phyloP scores from a whole-genome alignment of 257 asterid genomes.

The Rehmannia glutinosa region DNA sequence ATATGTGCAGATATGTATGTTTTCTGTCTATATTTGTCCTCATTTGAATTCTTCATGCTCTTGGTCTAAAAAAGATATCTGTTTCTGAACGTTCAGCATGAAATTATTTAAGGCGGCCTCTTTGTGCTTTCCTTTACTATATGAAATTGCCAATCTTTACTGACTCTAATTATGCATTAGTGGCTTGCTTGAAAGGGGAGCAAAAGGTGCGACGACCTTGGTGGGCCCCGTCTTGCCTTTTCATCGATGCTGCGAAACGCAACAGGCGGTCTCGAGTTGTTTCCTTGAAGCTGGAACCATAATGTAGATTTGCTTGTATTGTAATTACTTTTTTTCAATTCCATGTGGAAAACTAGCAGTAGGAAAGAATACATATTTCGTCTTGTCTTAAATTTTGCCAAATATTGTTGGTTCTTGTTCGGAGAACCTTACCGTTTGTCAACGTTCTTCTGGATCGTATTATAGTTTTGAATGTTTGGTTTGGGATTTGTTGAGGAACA shows the following conservation, averaged over 20 bases:
- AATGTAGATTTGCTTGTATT: slow-evolving; percentile 41
- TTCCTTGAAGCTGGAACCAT: slow-evolving; percentile 94
- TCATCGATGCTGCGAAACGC: slow-evolving; percentile 67
- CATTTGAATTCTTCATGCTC: background rate
- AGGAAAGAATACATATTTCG: slow-evolving; percentile 15
- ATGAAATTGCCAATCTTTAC: slow-evolving; percentile 2
- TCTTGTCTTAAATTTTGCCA: slow-evolving; percentile 23
- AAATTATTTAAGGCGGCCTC: background rate
- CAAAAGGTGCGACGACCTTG: slow-evolving; percentile 88
- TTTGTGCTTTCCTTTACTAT: background rate
- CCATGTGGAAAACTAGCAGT: slow-evolving; percentile 17
- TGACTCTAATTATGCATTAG: slow-evolving; percentile 28
- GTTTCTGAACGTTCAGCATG: background rate
- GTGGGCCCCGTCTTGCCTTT: slow-evolving; percentile 96
- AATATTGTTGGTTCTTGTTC: slow-evolving; percentile 30
- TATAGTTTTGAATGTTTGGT: slow-evolving; percentile 7
- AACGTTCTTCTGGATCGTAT: slow-evolving; percentile 8
- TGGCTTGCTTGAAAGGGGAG: slow-evolving; percentile 99
- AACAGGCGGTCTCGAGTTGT: slow-evolving; percentile 93
- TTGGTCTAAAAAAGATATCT: background rate
- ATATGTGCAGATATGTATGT: background rate
- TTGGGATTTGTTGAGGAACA: slow-evolving; percentile 25
- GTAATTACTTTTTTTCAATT: slow-evolving; percentile 18
- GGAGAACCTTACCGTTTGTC: slow-evolving; percentile 35
- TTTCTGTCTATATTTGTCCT: background rate